These are phyloP conservation scores for Chrysoporthe deuterocubensis DNA, from an alignment of 2,329 filamentous ascomycete genomes.

Conservation along the genomic window DNA sequence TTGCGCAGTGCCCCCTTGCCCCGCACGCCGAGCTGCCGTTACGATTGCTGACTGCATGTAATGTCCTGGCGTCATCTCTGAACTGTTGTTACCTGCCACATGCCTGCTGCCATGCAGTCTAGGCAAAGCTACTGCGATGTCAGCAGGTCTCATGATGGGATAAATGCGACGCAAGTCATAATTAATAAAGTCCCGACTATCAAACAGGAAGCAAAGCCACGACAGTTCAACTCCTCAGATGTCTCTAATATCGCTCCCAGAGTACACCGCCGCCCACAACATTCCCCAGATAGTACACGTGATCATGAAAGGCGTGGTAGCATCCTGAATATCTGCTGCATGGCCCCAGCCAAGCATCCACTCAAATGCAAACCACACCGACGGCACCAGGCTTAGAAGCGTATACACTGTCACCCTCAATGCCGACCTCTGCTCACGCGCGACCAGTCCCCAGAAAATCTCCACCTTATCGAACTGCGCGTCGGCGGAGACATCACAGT, in stretches of 20 bases:
- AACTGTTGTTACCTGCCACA: background rate
- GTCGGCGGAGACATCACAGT: background rate
- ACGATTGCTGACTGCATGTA: background rate
- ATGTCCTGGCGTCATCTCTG: background rate
- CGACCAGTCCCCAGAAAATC: conserved; percentile 16
- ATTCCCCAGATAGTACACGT: conserved; percentile 13
- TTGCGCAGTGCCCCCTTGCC: background rate
- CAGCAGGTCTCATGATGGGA: background rate
- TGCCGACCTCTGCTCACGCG: conserved; percentile 18
- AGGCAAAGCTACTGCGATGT: too few relatives aligned
- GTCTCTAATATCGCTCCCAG: conserved; percentile 8
- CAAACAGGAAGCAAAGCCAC: too few relatives aligned
- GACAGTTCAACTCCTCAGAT: background rate
- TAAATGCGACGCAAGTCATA: too few relatives aligned
- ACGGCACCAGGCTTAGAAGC: conserved; percentile 9
- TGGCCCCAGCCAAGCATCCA: conserved; percentile 17
- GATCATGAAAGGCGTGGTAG: conserved; percentile 12
- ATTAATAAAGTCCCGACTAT: background rate
- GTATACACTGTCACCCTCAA: conserved; percentile 6
- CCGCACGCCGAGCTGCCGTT: background rate
- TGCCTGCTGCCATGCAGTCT: background rate
- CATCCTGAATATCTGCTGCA: conserved; percentile 4
- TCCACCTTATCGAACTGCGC: conserved; percentile 24
- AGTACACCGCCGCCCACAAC: conserved; percentile 12
- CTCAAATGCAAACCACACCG: conserved; percentile 11